Percentiles rank a stretch among this genome's conserved stretches.
phyloP scores from a whole-genome alignment of 345 rosid genomes.

The Hevea brasiliensis region DNA sequence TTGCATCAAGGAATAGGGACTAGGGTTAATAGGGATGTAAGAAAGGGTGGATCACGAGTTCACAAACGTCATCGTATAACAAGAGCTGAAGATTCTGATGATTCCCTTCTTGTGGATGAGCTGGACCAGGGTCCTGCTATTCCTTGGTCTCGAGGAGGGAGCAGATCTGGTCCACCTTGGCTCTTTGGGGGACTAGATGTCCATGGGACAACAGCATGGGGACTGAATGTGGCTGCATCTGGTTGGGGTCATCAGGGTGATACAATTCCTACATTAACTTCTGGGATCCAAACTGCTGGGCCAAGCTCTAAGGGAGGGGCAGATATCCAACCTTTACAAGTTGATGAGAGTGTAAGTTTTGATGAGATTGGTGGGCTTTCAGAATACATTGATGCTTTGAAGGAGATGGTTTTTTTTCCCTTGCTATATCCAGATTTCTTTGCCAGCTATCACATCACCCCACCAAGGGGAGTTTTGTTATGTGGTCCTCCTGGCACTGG shows the following conservation, averaged over 20 bases:
- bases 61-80: slow-evolving; percentile 84
- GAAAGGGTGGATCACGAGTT: slow-evolving; percentile 92
- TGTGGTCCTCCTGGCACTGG: slow-evolving; percentile 99
- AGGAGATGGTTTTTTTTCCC: slow-evolving; percentile 99
- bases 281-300: slow-evolving; percentile 98
- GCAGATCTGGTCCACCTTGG: slow-evolving; percentile 96
- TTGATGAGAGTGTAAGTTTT: slow-evolving; percentile 90
- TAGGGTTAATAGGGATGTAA: slow-evolving; percentile 79
- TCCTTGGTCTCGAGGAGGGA: slow-evolving; percentile 95
- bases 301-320: slow-evolving; percentile 99
- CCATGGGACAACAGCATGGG: slow-evolving; percentile 78
- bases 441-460: slow-evolving; percentile 90
- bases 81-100: slow-evolving; percentile 96
- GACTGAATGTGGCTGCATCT: slow-evolving; percentile 92
- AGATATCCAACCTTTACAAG: slow-evolving; percentile 98
- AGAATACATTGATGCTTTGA: slow-evolving; percentile 84
- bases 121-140: slow-evolving; percentile 94
- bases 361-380: slow-evolving; percentile 98
- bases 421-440: slow-evolving; percentile 97
- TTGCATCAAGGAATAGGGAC: slow-evolving; percentile 97
- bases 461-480: slow-evolving; percentile 95
- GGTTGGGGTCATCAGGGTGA: slow-evolving; percentile 99
- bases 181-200: slow-evolving; percentile 93
- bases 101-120: slow-evolving; percentile 99
- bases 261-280: slow-evolving; percentile 61